phyloP scores from a whole-genome alignment of 2,329 filamentous ascomycete genomes.

The Lomentospora prolificans region DNA sequence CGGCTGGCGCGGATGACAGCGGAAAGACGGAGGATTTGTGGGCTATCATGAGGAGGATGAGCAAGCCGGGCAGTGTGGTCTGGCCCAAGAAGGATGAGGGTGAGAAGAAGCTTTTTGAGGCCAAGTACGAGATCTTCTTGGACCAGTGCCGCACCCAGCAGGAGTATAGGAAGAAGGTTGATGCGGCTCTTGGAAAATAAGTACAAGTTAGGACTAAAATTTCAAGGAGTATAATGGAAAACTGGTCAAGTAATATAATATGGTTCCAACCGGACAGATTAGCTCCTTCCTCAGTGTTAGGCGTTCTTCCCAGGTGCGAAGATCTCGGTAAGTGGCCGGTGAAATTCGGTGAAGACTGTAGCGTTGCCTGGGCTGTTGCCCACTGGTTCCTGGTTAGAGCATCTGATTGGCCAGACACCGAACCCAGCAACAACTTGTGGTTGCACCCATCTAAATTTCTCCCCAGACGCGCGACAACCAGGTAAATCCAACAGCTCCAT shows the following conservation, averaged over 20 bases:
- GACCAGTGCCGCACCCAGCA: constrained; percentile 85
- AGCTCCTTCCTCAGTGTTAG: neutral
- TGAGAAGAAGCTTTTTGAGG: constrained; percentile 71
- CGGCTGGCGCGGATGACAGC: constrained; percentile 57
- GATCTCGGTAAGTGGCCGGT: neutral
- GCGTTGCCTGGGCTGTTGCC: neutral
- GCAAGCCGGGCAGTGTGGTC: constrained; percentile 80
- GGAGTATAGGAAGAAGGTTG: constrained; percentile 67
- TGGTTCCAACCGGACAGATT: neutral
- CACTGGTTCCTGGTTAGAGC: neutral
- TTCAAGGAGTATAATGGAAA: too few relatives aligned
- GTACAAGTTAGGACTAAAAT: neutral
- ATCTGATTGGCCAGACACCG: constrained; percentile 11
- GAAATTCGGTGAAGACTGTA: neutral
- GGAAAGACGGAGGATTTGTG: constrained; percentile 81
- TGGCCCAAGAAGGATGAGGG: constrained; percentile 60
- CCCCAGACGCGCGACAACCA: neutral
- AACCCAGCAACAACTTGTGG: neutral
- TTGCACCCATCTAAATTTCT: neutral
- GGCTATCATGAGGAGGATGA: constrained; percentile 97
- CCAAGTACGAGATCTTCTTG: constrained; percentile 93
- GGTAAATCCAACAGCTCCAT: neutral
- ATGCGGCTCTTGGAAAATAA: constrained; percentile 37
- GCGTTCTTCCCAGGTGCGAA: neutral
- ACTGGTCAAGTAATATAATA: too few relatives aligned